Percentiles rank a stretch among this genome's conserved stretches.
These are phyloP conservation scores for Camellia japonica DNA, from an alignment of 148 eudicot genomes.

Conservation along the genomic window DNA sequence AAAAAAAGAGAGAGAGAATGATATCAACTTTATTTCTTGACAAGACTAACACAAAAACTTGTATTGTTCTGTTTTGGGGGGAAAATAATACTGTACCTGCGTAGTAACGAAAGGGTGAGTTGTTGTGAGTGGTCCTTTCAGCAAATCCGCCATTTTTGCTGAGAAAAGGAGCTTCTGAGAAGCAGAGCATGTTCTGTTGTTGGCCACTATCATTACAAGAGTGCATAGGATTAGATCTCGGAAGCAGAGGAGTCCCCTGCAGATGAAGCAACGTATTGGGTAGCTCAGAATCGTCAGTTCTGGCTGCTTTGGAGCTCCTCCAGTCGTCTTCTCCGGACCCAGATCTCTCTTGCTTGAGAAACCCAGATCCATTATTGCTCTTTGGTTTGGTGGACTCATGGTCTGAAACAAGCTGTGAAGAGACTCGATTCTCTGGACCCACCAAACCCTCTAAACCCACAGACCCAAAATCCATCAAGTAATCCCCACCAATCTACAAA, in stretches of 20 bases:
- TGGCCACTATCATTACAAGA: slow-evolving; percentile 26
- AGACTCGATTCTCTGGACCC: background rate
- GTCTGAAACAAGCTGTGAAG: background rate
- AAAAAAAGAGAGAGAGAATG: background rate
- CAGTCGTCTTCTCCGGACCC: slow-evolving; percentile 33
- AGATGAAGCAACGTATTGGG: slow-evolving; percentile 14
- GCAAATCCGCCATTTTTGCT: slow-evolving; percentile 30
- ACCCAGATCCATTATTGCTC: slow-evolving; percentile 40
- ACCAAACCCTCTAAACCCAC: slow-evolving; percentile 22
- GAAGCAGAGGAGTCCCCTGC: slow-evolving; percentile 14
- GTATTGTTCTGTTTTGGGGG: background rate
- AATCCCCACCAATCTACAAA: background rate
- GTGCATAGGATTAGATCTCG: slow-evolving; percentile 37
- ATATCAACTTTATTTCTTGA: slow-evolving; percentile 15
- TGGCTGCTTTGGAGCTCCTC: slow-evolving; percentile 36
- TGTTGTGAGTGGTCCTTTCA: slow-evolving; percentile 26
- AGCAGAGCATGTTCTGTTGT: slow-evolving; percentile 56
- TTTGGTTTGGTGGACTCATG: slow-evolving; percentile 17
- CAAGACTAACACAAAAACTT: slow-evolving; percentile 15
- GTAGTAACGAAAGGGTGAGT: slow-evolving; percentile 24
- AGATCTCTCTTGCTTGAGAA: slow-evolving; percentile 58
- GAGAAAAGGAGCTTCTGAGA: slow-evolving; percentile 37
- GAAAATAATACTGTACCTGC: slow-evolving; percentile 26
- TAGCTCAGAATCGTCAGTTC: slow-evolving; percentile 28
- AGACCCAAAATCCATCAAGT: background rate